A percentile compares a stretch with the other conserved stretches of the same genome.
phyloP scores from a whole-genome alignment of 305 asterid genomes.

The Vinca major region DNA sequence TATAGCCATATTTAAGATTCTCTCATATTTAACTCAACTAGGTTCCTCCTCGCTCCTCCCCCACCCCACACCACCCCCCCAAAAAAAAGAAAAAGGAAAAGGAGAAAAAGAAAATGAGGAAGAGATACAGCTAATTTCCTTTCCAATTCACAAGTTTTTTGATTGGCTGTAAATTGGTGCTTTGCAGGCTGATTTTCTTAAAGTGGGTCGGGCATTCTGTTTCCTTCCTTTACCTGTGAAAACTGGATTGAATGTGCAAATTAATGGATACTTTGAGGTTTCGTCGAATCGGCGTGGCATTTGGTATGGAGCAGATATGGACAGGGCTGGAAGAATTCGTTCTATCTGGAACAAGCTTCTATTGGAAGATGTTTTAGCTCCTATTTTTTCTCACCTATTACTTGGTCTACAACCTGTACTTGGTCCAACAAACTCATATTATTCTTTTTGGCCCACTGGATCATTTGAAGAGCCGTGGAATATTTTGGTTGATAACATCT shows the following conservation, averaged over 20 bases:
- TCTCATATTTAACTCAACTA: neutral
- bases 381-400: constrained; percentile 61
- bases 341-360: constrained; percentile 95
- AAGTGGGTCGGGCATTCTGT: constrained; percentile 85
- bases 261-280: constrained; percentile 92
- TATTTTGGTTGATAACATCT: constrained; percentile 63
- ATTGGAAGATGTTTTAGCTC: constrained; percentile 82
- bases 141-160: neutral
- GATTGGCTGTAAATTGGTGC: constrained; percentile 22
- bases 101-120: neutral
- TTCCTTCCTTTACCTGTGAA: constrained; percentile 93
- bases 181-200: constrained; percentile 55
- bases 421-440: constrained; percentile 57
- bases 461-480: constrained; percentile 94
- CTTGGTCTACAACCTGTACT: constrained; percentile 47
- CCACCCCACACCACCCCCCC: too few species aligned
- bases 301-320: constrained; percentile 99
- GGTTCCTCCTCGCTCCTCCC: too few species aligned
- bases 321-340: constrained; percentile 90
- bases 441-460: constrained; percentile 93
- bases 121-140: neutral
- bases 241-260: constrained; percentile 78
- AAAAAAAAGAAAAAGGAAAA: neutral
- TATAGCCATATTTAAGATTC: neutral
- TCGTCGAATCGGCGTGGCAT: constrained; percentile 97